A percentile compares a stretch with the other conserved stretches of the same genome.
Conservation (phyloP, 192 early-diverging fungal species). For the Chytriomyces sp. region DNA sequence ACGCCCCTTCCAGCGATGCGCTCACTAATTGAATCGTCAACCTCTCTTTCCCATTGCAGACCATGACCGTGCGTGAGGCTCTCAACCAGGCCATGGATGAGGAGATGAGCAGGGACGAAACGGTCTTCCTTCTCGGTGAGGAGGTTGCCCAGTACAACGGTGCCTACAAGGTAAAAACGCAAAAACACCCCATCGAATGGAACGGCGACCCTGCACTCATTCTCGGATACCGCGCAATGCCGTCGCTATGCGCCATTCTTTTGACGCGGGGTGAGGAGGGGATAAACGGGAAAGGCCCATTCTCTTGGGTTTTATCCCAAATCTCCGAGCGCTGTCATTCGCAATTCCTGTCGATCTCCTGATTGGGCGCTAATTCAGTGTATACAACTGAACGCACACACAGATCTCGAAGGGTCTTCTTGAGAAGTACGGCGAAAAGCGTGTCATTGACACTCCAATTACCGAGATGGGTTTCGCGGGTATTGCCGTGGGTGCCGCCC, state of each 20-base stretch:
- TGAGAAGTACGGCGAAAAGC: conserved; percentile 96
- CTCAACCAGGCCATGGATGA: conserved; percentile 97
- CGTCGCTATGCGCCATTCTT: neutral
- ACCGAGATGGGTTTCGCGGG: conserved; percentile 98
- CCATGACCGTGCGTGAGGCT: conserved; percentile 94
- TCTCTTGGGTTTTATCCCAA: no score
- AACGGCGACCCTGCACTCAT: neutral
- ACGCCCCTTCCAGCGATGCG: neutral
- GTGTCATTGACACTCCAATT: conserved; percentile 98
- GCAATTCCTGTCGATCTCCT: no score
- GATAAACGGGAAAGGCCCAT: no score
- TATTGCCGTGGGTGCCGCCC: conserved; percentile 91
- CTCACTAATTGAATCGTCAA: neutral
- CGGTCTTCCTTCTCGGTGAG: conserved; percentile 92
- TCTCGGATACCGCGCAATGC: neutral
- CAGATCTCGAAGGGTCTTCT: conserved; percentile 95
- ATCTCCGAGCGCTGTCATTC: no score
- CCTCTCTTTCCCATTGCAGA: neutral
- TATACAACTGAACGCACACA: neutral
- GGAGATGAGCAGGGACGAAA: conserved; percentile 91
- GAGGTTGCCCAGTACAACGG: conserved; percentile 99
- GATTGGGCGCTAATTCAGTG: no score
- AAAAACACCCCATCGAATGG: no score
- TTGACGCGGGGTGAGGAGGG: neutral
- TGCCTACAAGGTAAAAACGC: conserved; percentile 89